Evolutionary conservation across 1,284 basidiomycete genomes (phyloP), one percentile per base, ranked within the genome.

Genomic region (Ceratobasidium sp.): DNA sequence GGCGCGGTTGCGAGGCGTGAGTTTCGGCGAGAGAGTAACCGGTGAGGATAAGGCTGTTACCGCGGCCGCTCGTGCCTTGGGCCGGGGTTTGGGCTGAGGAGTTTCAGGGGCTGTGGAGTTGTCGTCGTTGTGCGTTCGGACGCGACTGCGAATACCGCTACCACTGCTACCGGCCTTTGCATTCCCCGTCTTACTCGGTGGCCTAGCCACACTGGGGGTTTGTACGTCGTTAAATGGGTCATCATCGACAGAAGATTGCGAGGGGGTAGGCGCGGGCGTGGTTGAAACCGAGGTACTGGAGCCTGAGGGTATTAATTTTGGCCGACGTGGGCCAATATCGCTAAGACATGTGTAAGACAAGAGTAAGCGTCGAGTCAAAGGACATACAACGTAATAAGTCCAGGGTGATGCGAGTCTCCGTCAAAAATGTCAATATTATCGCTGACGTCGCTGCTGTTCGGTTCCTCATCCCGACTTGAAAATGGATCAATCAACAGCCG

Each of bases 1-100:
- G 83, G 89, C 88, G 17, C 84, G 82, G 52, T 80, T 79, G 0
- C 85, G 83, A 6, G 82, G 81, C 46, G 80, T 82, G 64, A 81
- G 84, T 74, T 76, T 81, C 22, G 78, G 74, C 17, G 80, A 78
- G n/a, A 76, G 37, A 11, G 77, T 74, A 64, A 76, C 46, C 17
- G 46, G 61, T 3, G 77, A 73, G 1, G 61, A 78, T 76, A 79
- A 79, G 52, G 77, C 75, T n/a, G 67, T 32, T 3, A 76, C 56
- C 3, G 68, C 69, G 29, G 29, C 34, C 19, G 46, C 65, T 52
- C 44, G 77, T 13, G 79, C 62, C 56, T 70, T 78, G 68, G 17
- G 22, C 6, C 8, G 61, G 8, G 71, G 56, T 77, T 80, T 78
- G 1, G 40, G 22, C 75, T 78, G 64, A 56, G 81, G 19, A 13